Percentiles rank a stretch among this genome's conserved stretches.
These are phyloP conservation scores for Apophysomyces trapeziformis DNA, from an alignment of 371 early-diverging fungal species.

Conservation along the genomic window DNA sequence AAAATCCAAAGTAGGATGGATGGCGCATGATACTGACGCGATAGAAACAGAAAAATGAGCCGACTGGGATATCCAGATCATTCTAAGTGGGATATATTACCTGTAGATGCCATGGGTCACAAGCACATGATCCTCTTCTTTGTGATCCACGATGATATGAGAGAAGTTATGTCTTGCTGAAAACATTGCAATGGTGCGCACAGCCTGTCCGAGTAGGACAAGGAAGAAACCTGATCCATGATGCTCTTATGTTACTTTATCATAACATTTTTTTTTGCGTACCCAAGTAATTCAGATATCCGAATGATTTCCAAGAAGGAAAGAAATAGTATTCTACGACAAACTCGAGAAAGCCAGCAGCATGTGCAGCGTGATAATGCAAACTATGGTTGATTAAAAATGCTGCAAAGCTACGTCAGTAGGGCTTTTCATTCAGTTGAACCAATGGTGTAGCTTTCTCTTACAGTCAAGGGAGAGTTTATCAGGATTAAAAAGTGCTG, in stretches of 20 bases:
- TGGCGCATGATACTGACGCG: conserved; percentile 70
- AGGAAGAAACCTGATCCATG: conserved; percentile 55
- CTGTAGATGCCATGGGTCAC: conserved; percentile 82
- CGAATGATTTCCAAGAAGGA: conserved; percentile 61
- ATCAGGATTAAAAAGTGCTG: conserved; percentile 72
- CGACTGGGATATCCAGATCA: background rate
- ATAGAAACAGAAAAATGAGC: background rate
- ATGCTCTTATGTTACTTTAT: background rate
- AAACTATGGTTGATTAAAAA: conserved; percentile 79
- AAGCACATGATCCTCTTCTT: conserved; percentile 69
- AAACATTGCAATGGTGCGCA: conserved; percentile 79
- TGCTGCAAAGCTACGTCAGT: conserved; percentile 43
- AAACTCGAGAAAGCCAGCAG: conserved; percentile 71
- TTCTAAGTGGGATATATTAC: conserved; percentile 30
- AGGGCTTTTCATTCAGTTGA: background rate
- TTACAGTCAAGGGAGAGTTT: conserved; percentile 70
- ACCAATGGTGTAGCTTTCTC: conserved; percentile 15
- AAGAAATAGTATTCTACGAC: conserved; percentile 69
- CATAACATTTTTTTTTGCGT: background rate
- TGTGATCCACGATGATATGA: conserved; percentile 72
- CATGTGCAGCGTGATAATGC: conserved; percentile 76
- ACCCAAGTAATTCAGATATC: conserved; percentile 62
- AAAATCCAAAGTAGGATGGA: conserved; percentile 92
- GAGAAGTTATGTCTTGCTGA: conserved; percentile 82
- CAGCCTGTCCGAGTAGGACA: conserved; percentile 66